A percentile compares a stretch with the other conserved stretches of the same genome.
These are phyloP conservation scores for Arthrocladium fulminans DNA, from an alignment of 2,329 filamentous ascomycete genomes.

Conservation along the genomic window DNA sequence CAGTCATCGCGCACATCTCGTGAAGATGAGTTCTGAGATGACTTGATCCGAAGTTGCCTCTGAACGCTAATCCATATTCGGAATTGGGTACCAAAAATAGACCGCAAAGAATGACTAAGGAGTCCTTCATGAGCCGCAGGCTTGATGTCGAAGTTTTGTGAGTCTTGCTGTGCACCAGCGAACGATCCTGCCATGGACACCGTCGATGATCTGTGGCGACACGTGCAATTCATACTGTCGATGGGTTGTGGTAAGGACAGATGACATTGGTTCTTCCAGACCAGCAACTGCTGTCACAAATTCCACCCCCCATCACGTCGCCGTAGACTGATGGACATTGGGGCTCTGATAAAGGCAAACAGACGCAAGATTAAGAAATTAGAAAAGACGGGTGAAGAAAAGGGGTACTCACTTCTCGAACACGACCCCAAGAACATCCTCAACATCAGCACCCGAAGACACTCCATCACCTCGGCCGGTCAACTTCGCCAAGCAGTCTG, in stretches of 20 bases:
- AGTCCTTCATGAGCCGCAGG: neutral
- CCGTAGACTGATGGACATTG: too few relatives aligned
- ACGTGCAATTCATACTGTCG: too few relatives aligned
- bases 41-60: neutral
- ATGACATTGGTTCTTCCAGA: too few relatives aligned
- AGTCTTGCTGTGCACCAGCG: too few relatives aligned
- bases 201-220: neutral
- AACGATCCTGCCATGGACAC: too few relatives aligned
- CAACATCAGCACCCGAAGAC: conserved; percentile 60
- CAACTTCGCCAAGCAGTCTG: conserved; percentile 71
- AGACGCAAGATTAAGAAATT: neutral
- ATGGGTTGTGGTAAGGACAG: too few relatives aligned
- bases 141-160: too few relatives aligned
- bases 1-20: neutral
- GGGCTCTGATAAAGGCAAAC: neutral
- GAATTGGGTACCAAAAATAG: neutral
- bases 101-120: neutral
- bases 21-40: neutral
- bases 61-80: neutral
- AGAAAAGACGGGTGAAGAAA: conserved; percentile 10
- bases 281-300: too few relatives aligned
- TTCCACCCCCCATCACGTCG: too few relatives aligned
- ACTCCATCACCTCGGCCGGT: conserved; percentile 65
- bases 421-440: conserved; percentile 90
- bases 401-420: conserved; percentile 75